Evolutionary conservation across 23 red algal genomes (phyloP).

Genomic region (Gracilaria domingensis): DNA sequence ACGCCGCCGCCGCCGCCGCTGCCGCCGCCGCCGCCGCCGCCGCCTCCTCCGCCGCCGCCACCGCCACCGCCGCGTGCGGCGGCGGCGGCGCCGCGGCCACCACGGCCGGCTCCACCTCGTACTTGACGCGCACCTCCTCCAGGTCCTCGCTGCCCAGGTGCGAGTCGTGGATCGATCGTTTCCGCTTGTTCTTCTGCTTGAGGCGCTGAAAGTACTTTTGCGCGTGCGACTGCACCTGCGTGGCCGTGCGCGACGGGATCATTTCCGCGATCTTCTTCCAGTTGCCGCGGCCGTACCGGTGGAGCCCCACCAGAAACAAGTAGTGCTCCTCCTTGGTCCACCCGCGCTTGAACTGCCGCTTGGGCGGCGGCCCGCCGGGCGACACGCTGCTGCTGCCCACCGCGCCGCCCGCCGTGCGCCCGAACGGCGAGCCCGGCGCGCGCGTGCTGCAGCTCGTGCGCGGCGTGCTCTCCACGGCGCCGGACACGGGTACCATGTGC

Average conservation of each 20-base stretch:
- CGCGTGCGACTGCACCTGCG: constrained; percentile 79
- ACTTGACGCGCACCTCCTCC: constrained; percentile 21
- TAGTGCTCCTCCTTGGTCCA: constrained; percentile 87
- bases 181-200: constrained; percentile 68
- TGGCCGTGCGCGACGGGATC: constrained; percentile 58
- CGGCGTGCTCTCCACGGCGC: neutral
- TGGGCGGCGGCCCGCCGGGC: constrained; percentile 17
- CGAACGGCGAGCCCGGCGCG: neutral
- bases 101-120: neutral
- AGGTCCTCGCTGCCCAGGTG: constrained; percentile 63
- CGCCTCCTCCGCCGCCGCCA: too few relatives aligned
- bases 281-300: constrained; percentile 43
- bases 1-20: too few relatives aligned
- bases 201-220: constrained; percentile 74
- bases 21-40: too few relatives aligned
- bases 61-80: too few relatives aligned
- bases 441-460: neutral
- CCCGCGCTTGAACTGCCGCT: constrained; percentile 70
- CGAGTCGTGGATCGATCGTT: constrained; percentile 79
- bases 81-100: neutral
- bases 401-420: neutral
- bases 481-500: neutral
- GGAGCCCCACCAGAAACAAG: constrained; percentile 70
- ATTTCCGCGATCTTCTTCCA: constrained; percentile 79
- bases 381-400: neutral